Percentiles rank a stretch among this genome's conserved stretches.
Evolutionary conservation across 2,329 filamentous ascomycete species (phyloP).

Genomic region (Calonectria pseudoturangicola): DNA sequence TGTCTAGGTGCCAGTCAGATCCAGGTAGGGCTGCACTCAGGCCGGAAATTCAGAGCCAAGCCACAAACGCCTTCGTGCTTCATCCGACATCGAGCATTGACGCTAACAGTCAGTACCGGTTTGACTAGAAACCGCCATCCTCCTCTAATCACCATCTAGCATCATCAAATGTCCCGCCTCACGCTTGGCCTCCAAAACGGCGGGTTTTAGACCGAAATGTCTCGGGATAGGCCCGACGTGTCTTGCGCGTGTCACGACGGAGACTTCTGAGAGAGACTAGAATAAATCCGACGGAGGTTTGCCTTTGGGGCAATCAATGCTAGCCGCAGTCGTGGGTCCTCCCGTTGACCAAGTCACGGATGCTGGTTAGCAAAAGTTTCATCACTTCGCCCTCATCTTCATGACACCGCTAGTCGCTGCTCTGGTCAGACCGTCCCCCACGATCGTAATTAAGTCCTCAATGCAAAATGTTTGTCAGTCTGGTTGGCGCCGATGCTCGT

Average conservation of each 20-base stretch:
- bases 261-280: background rate
- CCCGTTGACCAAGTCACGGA: background rate
- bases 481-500: background rate
- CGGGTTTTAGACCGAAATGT: background rate
- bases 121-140: conserved; percentile 10
- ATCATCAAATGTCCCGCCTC: background rate
- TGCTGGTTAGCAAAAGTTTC: background rate
- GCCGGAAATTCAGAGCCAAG: background rate
- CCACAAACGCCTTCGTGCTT: background rate
- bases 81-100: conserved; percentile 12
- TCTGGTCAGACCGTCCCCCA: background rate
- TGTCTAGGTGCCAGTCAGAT: background rate
- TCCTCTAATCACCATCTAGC: background rate
- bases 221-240: background rate
- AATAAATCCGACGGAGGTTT: background rate
- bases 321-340: background rate
- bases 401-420: background rate
- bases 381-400: background rate
- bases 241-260: background rate
- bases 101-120: background rate
- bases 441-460: background rate
- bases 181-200: background rate
- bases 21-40: background rate
- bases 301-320: background rate
- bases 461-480: background rate